Conservation (phyloP, 2,329 filamentous ascomycete species). For the Madurella fahalii region DNA sequence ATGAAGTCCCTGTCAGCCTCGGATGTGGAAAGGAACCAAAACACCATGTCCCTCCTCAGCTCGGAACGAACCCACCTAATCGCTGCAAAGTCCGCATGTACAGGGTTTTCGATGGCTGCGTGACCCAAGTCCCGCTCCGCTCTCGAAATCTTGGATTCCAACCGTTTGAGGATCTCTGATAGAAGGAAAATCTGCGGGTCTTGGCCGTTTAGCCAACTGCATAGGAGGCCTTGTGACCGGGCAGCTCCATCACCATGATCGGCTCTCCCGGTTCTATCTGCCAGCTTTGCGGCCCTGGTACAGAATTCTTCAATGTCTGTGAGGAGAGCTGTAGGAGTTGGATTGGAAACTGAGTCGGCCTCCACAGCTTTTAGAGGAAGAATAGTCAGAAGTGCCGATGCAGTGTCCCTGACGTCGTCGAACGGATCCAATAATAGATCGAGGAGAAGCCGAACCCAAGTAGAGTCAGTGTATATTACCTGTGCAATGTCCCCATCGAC, state of each 20-base stretch:
- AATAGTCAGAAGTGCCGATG: slow-evolving; percentile 49
- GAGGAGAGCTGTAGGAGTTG: slow-evolving; percentile 19
- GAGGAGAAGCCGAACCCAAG: slow-evolving; percentile 61
- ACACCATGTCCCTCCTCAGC: neutral
- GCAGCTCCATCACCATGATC: slow-evolving; percentile 92
- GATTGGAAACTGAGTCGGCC: slow-evolving; percentile 1
- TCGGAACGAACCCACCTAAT: slow-evolving; percentile 46
- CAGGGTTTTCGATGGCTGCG: slow-evolving; percentile 62
- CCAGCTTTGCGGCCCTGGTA: slow-evolving; percentile 50
- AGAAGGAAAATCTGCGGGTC: slow-evolving; percentile 49
- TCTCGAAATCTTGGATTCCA: slow-evolving; percentile 62
- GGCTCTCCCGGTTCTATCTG: slow-evolving; percentile 71
- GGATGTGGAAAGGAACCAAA: neutral
- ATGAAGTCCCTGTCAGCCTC: slow-evolving; percentile 2
- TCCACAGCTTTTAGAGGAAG: slow-evolving; percentile 37
- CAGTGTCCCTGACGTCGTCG: slow-evolving; percentile 74
- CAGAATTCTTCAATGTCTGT: slow-evolving; percentile 46
- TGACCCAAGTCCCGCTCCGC: slow-evolving; percentile 61
- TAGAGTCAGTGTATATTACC: slow-evolving; percentile 37
- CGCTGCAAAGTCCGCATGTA: slow-evolving; percentile 68
- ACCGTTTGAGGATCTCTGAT: slow-evolving; percentile 51
- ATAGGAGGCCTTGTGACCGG: slow-evolving; percentile 67
- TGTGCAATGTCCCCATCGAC: slow-evolving; percentile 26
- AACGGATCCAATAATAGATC: slow-evolving; percentile 87
- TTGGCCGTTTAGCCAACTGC: slow-evolving; percentile 48